Evolutionary conservation across 305 asterid species (phyloP).

Genomic region (Lippia alba): DNA sequence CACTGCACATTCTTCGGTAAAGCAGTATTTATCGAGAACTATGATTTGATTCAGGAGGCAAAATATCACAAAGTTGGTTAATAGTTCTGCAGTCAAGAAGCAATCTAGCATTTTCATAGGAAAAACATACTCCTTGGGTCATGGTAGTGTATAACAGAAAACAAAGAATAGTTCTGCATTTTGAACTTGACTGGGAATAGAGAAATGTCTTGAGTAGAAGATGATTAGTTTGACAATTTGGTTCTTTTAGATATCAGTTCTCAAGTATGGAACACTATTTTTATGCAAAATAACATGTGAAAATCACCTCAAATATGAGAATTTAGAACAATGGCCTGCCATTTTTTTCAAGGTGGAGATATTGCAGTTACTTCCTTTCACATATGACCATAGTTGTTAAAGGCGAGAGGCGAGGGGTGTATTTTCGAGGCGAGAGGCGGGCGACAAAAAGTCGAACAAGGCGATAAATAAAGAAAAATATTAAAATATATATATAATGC

Average conservation of each 20-base stretch:
- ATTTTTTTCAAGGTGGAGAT: neutral
- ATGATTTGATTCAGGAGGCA: constrained; percentile 14
- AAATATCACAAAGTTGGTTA: constrained; percentile 8
- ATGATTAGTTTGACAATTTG: neutral
- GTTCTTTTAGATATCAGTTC: neutral
- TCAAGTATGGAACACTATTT: neutral
- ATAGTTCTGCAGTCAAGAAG: neutral
- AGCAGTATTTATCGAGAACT: neutral
- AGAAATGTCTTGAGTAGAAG: neutral
- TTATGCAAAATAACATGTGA: neutral
- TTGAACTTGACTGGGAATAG: neutral
- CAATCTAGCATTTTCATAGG: neutral
- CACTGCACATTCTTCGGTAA: constrained; percentile 1
- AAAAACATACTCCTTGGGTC: neutral
- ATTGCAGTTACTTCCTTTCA: constrained; percentile 7
- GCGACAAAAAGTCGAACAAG: no score
- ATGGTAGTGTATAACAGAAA: neutral
- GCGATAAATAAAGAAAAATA: no score
- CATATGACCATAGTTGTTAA: no score
- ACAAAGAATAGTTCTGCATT: neutral
- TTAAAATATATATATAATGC: no score
- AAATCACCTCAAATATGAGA: constrained; percentile 19
- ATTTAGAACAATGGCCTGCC: constrained; percentile 9
- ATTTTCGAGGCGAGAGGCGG: no score
- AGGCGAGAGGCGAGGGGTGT: no score